These are phyloP conservation scores for Apiospora aurea DNA, from an alignment of 2,329 filamentous ascomycete genomes.

Conservation along the genomic window DNA sequence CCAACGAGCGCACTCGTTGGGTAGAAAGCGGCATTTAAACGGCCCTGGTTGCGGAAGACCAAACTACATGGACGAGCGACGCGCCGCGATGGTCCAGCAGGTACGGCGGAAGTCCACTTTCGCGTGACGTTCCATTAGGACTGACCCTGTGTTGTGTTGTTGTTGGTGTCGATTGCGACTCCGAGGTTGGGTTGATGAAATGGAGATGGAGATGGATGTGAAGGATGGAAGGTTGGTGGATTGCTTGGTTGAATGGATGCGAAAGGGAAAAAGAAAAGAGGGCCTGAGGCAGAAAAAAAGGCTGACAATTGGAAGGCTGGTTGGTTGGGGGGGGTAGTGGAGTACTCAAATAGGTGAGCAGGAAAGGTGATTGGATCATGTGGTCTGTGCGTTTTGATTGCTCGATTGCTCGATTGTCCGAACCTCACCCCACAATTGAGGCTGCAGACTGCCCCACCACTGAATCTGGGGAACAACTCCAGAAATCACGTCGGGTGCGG, in stretches of 20 bases:
- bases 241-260: neutral
- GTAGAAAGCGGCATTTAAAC: constrained; percentile 28
- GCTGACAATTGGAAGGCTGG: constrained; percentile 4
- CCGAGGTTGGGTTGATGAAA: neutral
- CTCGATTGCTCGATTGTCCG: neutral
- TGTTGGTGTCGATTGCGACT: neutral
- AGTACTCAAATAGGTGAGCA: neutral
- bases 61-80: neutral
- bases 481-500: neutral
- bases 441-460: neutral
- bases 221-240: neutral
- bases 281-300: constrained; percentile 12
- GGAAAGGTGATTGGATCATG: too few relatives aligned
- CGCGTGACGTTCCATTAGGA: constrained; percentile 28
- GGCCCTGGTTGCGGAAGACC: constrained; percentile 24
- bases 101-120: constrained; percentile 27
- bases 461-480: neutral
- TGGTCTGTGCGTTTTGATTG: neutral
- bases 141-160: constrained; percentile 24
- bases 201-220: neutral
- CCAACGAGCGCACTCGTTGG: constrained; percentile 27
- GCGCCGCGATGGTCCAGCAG: constrained; percentile 23
- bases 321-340: neutral
- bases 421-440: neutral
- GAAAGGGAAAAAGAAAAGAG: neutral